Evolutionary conservation across 2,329 filamentous ascomycete genomes (phyloP), one percentile per base, ranked within the genome.

Genomic region (Hymenoscyphus infarciens): DNA sequence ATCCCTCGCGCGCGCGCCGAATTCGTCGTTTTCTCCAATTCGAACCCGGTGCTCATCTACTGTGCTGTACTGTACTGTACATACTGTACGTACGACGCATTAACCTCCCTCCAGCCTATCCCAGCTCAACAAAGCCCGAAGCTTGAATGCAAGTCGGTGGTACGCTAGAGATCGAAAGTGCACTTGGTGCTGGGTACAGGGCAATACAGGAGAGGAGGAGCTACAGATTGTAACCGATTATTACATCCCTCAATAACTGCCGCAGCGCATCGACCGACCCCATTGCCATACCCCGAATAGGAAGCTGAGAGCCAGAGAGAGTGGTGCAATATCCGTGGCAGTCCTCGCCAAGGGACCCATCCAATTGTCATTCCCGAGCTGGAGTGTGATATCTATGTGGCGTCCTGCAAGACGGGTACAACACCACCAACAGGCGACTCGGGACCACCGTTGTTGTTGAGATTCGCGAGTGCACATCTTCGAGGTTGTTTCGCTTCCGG

Each of bases 231-330:
- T 55, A 55, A 16, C 25, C 25, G 25, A 55, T 22, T 22, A 27
- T 27, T 27, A 55, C 25, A 16, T 27, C 52, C 52, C 53, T 33
- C 53, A 27, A 29, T 52, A 64, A 38, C 57, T 66, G 62, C 64
- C 64, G 62, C 38, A 35, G 29, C 25, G 56, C 13, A 55, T 52
- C 27, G n/a, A 10, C 54, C 55, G 27, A 29, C 58, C 13, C 35
- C 38, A 15, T 39, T 5, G 1, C 33, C 16, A 31, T 38, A 29
- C 29, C 64, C 61, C 56, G 52, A 66, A 66, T 63, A 64, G 64
- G 64, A 64, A 64, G 64, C 61, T 66, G 61, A 58, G n/a, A 61
- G 25, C 25, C 27, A n/a, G 25, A 31, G 25, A 31, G n/a, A 22
- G 38, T n/a, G 8, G 33, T 56, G 45, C 53, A 42, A 39, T 39